Evolutionary conservation across 495 filamentous ascomycete species (phyloP).

Genomic region (Xylaria telfairii): DNA sequence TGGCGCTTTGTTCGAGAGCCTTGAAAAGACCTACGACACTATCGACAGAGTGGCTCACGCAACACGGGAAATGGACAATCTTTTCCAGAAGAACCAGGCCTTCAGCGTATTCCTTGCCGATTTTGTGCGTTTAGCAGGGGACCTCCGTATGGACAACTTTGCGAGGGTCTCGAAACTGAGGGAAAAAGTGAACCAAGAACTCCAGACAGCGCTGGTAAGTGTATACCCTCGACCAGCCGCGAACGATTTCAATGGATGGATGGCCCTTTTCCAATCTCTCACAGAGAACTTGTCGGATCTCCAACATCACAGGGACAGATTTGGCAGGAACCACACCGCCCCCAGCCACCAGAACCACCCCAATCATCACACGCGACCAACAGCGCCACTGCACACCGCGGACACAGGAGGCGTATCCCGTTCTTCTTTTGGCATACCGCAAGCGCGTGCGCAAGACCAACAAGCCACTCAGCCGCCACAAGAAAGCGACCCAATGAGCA

Average conservation of each 20-base stretch:
- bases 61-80: background rate
- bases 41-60: background rate
- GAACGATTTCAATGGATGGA: background rate
- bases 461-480: background rate
- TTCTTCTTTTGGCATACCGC: background rate
- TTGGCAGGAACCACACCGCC: no score
- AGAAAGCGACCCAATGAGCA: background rate
- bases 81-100: background rate
- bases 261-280: background rate
- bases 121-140: background rate
- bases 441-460: no score
- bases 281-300: background rate
- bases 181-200: background rate
- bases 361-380: no score
- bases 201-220: background rate
- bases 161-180: background rate
- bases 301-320: background rate
- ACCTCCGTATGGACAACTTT: background rate
- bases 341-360: no score
- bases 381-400: no score
- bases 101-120: background rate
- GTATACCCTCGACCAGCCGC: background rate
- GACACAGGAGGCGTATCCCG: background rate
- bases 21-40: background rate
- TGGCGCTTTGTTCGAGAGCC: background rate